Conservation (phyloP, 441 rosid species). For the Geranium incanum region DNA sequence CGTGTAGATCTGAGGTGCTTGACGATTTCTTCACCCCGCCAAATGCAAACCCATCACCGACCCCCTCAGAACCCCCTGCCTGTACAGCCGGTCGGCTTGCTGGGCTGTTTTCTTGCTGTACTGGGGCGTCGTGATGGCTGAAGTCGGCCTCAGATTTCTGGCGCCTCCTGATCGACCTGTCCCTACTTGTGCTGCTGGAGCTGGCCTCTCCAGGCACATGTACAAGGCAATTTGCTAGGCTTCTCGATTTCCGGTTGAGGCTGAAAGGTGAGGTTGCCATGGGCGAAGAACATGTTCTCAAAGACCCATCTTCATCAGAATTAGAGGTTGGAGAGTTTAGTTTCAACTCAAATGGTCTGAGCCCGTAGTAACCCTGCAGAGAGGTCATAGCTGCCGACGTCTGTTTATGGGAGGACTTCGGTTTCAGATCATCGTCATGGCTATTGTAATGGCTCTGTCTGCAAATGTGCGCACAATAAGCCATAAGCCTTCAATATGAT, state of each 20-base stretch:
- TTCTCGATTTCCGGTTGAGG: constrained; percentile 52
- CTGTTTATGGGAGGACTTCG: constrained; percentile 35
- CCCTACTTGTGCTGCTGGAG: constrained; percentile 30
- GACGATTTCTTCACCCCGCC: constrained; percentile 51
- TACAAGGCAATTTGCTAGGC: constrained; percentile 38
- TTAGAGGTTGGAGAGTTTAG: not conserved
- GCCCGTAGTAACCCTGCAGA: constrained; percentile 54
- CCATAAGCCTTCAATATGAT: too few species aligned
- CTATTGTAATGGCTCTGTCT: constrained; percentile 37
- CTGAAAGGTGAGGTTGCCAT: constrained; percentile 33
- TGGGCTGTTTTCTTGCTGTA: constrained; percentile 39
- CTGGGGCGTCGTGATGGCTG: constrained; percentile 34
- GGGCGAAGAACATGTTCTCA: constrained; percentile 26
- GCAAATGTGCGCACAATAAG: constrained; percentile 22
- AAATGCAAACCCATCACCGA: constrained; percentile 23
- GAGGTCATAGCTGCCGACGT: constrained; percentile 57
- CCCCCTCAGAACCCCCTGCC: not conserved
- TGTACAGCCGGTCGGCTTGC: not conserved
- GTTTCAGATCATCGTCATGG: constrained; percentile 29
- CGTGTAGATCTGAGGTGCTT: constrained; percentile 57
- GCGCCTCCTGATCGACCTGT: constrained; percentile 46
- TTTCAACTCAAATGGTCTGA: constrained; percentile 29
- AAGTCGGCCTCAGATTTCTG: constrained; percentile 54
- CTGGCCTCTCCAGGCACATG: constrained; percentile 34
- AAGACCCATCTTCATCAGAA: too few species aligned